A percentile compares a stretch with the other conserved stretches of the same genome.
phyloP scores from a whole-genome alignment of 345 rosid genomes.

The Populus ilicifolia region DNA sequence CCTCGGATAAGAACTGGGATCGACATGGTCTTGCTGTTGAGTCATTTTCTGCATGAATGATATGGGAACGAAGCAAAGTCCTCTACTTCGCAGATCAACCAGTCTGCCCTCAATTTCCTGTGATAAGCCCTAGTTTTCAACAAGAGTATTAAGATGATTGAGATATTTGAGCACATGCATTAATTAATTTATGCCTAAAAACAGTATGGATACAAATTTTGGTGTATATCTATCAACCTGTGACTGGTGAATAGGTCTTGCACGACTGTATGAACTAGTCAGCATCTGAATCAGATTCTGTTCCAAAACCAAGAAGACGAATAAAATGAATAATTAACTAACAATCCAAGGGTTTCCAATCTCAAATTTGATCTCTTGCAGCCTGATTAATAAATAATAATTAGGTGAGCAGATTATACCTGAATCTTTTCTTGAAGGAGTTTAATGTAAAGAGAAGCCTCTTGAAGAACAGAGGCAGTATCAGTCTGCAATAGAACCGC shows the following conservation, averaged over 20 bases:
- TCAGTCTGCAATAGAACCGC: slow-evolving; percentile 45
- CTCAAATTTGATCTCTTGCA: background rate
- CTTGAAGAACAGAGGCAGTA: slow-evolving; percentile 71
- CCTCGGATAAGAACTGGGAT: background rate
- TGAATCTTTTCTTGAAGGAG: slow-evolving; percentile 59
- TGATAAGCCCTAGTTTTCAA: background rate
- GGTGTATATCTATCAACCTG: slow-evolving; percentile 25
- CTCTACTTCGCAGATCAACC: slow-evolving; percentile 40
- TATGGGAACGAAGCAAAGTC: slow-evolving; percentile 55
- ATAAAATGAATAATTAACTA: background rate
- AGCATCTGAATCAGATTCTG: slow-evolving; percentile 48
- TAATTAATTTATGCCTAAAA: background rate
- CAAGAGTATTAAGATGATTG: background rate
- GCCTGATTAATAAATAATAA: background rate
- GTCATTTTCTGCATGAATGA: slow-evolving; percentile 28
- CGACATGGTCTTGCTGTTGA: background rate
- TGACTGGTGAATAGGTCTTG: slow-evolving; percentile 17
- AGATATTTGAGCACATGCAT: background rate
- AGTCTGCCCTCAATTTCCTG: slow-evolving; percentile 30
- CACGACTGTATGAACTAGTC: slow-evolving; percentile 30
- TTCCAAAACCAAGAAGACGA: background rate
- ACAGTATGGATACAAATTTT: background rate
- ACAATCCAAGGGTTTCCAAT: background rate
- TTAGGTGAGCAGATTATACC: slow-evolving; percentile 21
- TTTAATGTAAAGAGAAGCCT: slow-evolving; percentile 55